These are phyloP conservation scores for Solanum hybrid DNA, from an alignment of 305 asterid genomes.

Conservation along the genomic window DNA sequence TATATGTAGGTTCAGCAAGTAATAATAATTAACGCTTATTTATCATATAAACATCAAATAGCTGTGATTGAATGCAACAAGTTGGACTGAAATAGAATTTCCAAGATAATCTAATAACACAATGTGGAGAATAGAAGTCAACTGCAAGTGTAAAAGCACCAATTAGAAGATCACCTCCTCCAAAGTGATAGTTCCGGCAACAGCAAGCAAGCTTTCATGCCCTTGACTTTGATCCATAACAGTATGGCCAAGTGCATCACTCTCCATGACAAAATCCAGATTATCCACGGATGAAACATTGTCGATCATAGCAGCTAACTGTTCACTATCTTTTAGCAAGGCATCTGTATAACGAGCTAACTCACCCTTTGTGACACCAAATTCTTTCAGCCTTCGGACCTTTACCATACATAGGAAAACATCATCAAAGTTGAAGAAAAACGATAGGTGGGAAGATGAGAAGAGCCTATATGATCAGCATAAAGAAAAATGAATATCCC, in stretches of 20 bases:
- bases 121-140: constrained; percentile 11
- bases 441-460: neutral
- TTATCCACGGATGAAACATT: constrained; percentile 96
- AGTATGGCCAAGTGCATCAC: constrained; percentile 94
- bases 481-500: neutral
- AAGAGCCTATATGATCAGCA: neutral
- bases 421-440: neutral
- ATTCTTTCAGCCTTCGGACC: constrained; percentile 98
- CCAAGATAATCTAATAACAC: neutral
- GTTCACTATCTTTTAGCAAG: constrained; percentile 92
- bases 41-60: neutral
- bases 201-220: constrained; percentile 84
- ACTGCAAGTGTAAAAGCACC: constrained; percentile 9
- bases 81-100: neutral
- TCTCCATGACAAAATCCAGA: constrained; percentile 94
- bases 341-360: constrained; percentile 93
- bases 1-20: neutral
- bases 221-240: constrained; percentile 99
- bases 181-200: constrained; percentile 86
- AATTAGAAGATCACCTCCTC: constrained; percentile 59
- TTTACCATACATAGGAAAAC: constrained; percentile 19
- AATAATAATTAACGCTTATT: neutral
- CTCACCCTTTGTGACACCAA: constrained; percentile 98
- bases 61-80: neutral
- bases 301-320: constrained; percentile 97